Evolutionary conservation across 2,329 filamentous ascomycete species (phyloP).

Genomic region (Colletotrichum horii): DNA sequence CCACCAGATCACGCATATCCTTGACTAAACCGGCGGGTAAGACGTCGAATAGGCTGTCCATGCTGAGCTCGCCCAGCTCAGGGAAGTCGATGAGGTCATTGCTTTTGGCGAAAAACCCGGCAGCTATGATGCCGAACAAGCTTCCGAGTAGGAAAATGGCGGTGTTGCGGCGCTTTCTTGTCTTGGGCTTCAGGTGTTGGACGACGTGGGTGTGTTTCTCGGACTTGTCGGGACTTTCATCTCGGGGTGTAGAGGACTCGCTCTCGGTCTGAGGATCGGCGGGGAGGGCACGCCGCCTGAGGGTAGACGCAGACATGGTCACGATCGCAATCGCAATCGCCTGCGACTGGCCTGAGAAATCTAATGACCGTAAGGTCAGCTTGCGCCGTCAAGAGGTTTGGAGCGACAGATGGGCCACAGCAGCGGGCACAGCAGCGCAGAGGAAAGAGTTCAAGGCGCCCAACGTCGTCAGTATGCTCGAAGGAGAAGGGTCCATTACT

Average conservation of each 20-base stretch:
- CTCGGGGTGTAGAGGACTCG: constrained; percentile 26
- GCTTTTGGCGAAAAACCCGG: constrained; percentile 86
- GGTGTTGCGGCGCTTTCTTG: constrained; percentile 75
- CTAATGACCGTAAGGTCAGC: background rate
- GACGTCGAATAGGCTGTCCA: constrained; percentile 87
- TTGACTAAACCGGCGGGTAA: constrained; percentile 84
- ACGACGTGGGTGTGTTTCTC: constrained; percentile 48
- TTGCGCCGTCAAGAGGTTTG: background rate
- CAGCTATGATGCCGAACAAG: constrained; percentile 86
- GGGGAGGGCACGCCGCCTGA: constrained; percentile 27
- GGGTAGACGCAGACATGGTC: constrained; percentile 10
- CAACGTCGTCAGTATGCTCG: background rate
- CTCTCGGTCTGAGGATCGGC: constrained; percentile 26
- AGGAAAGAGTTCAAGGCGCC: background rate
- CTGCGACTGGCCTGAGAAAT: background rate
- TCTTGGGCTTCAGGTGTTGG: constrained; percentile 44
- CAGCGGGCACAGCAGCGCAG: background rate
- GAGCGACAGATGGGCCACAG: background rate
- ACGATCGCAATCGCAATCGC: background rate
- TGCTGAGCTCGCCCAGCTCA: constrained; percentile 73
- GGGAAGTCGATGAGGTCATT: constrained; percentile 88
- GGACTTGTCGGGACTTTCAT: constrained; percentile 37
- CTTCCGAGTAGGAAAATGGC: constrained; percentile 89
- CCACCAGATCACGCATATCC: constrained; percentile 85
- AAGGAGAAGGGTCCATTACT: background rate